Evolutionary conservation across 495 filamentous ascomycete genomes (phyloP).

Genomic region (Aspergillus funiculosus): DNA sequence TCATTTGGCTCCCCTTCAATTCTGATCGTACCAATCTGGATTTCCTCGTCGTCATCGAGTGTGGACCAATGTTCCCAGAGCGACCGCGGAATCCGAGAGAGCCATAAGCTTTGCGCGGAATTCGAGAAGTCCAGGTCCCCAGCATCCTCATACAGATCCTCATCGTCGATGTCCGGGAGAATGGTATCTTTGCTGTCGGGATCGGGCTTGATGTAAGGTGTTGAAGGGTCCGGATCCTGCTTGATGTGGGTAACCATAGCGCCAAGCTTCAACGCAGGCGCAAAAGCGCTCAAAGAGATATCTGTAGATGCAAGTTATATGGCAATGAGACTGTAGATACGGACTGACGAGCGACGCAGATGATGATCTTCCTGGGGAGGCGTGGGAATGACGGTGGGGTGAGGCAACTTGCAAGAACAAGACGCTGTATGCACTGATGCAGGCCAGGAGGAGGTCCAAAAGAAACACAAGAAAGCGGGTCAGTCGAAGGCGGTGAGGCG

Average conservation of each 20-base stretch:
- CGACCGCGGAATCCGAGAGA: conserved; percentile 70
- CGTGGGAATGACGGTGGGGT: too few species aligned
- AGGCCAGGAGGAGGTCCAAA: conserved; percentile 7
- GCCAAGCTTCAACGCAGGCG: conserved; percentile 4
- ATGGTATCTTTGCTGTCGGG: conserved; percentile 53
- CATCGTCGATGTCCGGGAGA: conserved; percentile 58
- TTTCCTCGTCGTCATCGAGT: conserved; percentile 54
- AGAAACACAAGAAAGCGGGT: conserved; percentile 8
- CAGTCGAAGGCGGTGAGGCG: conserved; percentile 18
- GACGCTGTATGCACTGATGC: conserved; percentile 5
- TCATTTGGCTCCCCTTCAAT: conserved; percentile 52
- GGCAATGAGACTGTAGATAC: conserved; percentile 10
- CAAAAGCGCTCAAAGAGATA: neutral
- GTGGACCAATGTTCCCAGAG: conserved; percentile 66
- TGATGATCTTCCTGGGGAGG: too few species aligned
- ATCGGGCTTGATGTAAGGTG: conserved; percentile 59
- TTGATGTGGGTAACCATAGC: conserved; percentile 36
- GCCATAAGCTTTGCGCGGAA: conserved; percentile 54
- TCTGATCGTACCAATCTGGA: conserved; percentile 72
- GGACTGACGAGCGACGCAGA: neutral
- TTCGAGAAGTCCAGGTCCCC: conserved; percentile 75
- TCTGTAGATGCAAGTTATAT: neutral
- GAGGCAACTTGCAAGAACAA: neutral
- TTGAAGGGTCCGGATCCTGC: conserved; percentile 33
- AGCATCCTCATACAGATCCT: conserved; percentile 81